phyloP scores from a whole-genome alignment of 176 grass and related monocot species.

The Panicum miliaceum region DNA sequence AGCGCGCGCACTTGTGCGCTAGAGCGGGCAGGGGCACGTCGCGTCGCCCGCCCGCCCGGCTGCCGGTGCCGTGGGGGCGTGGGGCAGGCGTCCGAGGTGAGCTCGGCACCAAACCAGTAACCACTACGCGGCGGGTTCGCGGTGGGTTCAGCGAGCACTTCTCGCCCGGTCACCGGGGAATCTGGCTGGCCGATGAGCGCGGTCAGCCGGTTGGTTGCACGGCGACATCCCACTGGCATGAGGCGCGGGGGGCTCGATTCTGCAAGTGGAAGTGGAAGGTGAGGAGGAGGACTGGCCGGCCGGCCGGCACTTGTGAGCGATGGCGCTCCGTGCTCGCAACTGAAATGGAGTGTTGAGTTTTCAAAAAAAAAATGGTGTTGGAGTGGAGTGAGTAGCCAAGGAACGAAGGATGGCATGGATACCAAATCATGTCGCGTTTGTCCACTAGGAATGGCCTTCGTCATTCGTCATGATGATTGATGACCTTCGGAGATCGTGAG shows the following conservation, averaged over 20 bases:
- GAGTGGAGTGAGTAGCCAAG: background rate
- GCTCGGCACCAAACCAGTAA: constrained; percentile 34
- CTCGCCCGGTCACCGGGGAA: background rate
- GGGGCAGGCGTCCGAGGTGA: constrained; percentile 28
- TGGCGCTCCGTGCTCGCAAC: background rate
- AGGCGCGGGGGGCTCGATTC: background rate
- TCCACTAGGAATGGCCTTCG: background rate
- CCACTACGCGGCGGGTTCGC: background rate
- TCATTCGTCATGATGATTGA: too few species aligned
- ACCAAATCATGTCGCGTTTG: background rate
- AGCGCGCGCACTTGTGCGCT: constrained; percentile 18
- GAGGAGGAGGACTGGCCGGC: background rate
- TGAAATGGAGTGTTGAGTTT: background rate
- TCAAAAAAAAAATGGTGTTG: too few species aligned
- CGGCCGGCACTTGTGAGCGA: background rate
- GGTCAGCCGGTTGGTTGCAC: constrained; percentile 11
- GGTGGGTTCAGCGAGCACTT: constrained; percentile 9
- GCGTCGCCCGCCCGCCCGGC: background rate
- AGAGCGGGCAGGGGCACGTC: background rate
- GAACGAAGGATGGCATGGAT: background rate
- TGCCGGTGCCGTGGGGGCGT: background rate
- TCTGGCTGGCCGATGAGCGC: constrained; percentile 29
- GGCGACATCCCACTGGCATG: background rate
- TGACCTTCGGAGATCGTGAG: too few species aligned
- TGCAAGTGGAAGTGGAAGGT: constrained; percentile 19